Base-by-base conservation (phyloP, 768 basidiomycete species). In the Tylopilus felleus region DNA sequence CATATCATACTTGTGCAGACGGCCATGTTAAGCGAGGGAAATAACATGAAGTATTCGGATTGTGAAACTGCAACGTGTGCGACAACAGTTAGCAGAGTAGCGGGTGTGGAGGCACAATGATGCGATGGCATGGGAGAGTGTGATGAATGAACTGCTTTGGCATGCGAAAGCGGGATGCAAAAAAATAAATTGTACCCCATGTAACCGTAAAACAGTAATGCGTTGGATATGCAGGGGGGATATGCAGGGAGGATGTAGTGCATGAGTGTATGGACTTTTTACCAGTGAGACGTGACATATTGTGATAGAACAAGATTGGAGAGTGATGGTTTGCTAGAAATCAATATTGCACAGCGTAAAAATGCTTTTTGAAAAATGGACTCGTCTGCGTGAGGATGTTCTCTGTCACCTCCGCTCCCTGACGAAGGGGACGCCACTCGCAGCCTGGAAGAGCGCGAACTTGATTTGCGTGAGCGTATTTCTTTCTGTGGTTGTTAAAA, bases 381-480 rank as follows among this genome's bases (percentile, higher is more conserved):
- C 29, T 52, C 13, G 44, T 41, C 31, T 8, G 49, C 33, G 49
- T 21, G 23, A 22, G 17, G 14, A 36, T 44, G 49, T n/a, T 13
- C 36, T 29, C 22, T 17, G 33, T 70, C 33, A 72, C 56, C 69
- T 67, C 44, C 66, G 62, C 7, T 69, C 58, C 63, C 57, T 72
- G 58, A 54, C 74, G 71, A 59, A 74, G 62, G 53, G 72, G 16
- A 73, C 69, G 14, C 71, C 69, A 19, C 72, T 71, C 31, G 60
- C 75, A 35, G 74, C 72, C 57, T 81, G 79, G 62, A 83, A 83
- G 52, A 85, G 71, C 19, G 76, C 77, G 48, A 68, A 73, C 67
- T 82, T 83, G 61, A 85, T 73, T 44, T 75, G 71, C 19, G 66
- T 57, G 40, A 85, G 78, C 25, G 64, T 65, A 47, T 66, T 66